Base-by-base conservation (phyloP, 352 stramenopile genomes). In the Phytophthora tentaculata region DNA sequence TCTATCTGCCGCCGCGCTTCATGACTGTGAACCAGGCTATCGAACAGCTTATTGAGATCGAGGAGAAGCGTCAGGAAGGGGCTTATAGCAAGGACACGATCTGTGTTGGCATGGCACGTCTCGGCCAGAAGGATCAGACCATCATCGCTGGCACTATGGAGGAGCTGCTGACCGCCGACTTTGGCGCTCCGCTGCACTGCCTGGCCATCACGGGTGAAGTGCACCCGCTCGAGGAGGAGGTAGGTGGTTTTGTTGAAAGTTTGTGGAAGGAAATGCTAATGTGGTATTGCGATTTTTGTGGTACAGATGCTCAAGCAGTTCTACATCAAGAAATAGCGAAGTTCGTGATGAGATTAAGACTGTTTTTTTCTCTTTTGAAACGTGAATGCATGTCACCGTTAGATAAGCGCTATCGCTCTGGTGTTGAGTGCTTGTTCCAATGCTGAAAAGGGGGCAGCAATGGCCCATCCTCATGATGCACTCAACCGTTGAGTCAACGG, bases 21-120 rank as follows among this genome's bases (percentile, higher is more conserved):
- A 99, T 99, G 97, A 98, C 94, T 17, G 96, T 99, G 19, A 98
- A 97, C 74, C 86, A 97, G 67, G 94, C 95, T 1, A 73, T 98
- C 14, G 90, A 98, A 66, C 97, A 99, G 84, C 84, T 99, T 10
- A 90, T 99, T 28, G 94, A 99, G 69, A 84, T 98, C 22, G 95
- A 98, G 73, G 81, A 89, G 56, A 90, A 93, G 61, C 83, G 81
- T 16, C 69, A 92, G 48, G 88, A 98, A 60, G 88, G 86, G 67
- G 85, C 96, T n/a, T 99, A 95, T 75, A 81, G 55, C 16, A 83
- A 80, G 55, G 75, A 94, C 23, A 91, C 86, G 12, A 60, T 89
- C 24, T 96, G 84, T 60, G 94, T 99, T 9, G 98, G 97, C 47
- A 91, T 99, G 69, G 96, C 97, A 32, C 84, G 97, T 14, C 83